Evolutionary conservation across 441 rosid species (phyloP).

Genomic region (Mallotus repandus): DNA sequence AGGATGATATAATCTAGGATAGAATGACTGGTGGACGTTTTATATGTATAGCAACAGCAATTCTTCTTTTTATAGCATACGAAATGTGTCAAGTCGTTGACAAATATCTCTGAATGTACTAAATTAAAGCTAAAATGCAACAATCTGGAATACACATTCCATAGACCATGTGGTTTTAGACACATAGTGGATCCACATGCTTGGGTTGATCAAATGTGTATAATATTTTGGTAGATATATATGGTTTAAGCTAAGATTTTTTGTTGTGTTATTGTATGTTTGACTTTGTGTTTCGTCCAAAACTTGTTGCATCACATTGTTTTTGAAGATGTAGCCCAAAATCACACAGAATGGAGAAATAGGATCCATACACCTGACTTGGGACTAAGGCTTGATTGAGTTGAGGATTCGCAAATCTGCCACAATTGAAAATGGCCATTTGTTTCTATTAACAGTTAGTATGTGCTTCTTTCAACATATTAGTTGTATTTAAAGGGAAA

Average conservation of each 20-base stretch:
- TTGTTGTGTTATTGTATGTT: not conserved
- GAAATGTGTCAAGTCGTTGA: not conserved
- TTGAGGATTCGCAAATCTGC: too few relatives aligned
- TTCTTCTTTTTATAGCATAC: not conserved
- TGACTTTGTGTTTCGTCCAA: not conserved
- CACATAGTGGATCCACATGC: not conserved
- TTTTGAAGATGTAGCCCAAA: not conserved
- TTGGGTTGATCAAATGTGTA: not conserved
- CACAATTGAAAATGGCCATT: not conserved
- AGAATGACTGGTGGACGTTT: not conserved
- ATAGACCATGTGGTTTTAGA: not conserved
- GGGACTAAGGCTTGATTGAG: not conserved
- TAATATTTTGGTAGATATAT: not conserved
- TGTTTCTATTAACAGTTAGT: not conserved
- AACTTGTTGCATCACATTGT: not conserved
- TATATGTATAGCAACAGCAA: not conserved
- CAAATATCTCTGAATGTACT: not conserved
- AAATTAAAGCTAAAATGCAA: not conserved
- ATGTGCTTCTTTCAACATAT: not conserved
- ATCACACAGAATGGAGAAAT: not conserved
- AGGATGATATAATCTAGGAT: not conserved
- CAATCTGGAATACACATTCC: not conserved
- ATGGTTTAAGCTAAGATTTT: not conserved
- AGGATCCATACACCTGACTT: not conserved
- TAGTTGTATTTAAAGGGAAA: not conserved